Base-by-base conservation (phyloP, 306 rosid genomes). In the Cicer chorassanicum region DNA sequence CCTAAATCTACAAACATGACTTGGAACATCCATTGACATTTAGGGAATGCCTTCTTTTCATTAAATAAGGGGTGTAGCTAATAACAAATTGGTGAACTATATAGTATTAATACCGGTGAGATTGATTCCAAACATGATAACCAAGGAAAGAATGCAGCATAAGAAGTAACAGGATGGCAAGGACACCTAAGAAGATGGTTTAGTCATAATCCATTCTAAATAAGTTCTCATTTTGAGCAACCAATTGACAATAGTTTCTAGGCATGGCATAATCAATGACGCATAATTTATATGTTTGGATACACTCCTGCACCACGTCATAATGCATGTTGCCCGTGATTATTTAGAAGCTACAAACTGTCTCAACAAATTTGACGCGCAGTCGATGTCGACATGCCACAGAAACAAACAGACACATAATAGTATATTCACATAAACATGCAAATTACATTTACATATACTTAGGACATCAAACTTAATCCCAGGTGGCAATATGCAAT, bases 401-500 rank as follows among this genome's bases (percentile, higher is more conserved):
- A 48, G 12, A 13, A 48, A 13, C 53, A n/a, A 14, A n/a, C 4
- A 6, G 56, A 18, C 8, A 50, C 19, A n/a, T 7, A 16, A 45
- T 8, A 45, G 12, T 29, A 75, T 36, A 75, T 15, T 60, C n/a
- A 0, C 16, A 42, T 39, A 36, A 50, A 64, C 43, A 56, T 50
- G 54, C 49, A 51, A 24, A 72, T 14, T 50, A 14, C 59, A 74
- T 53, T 53, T 9, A 19, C 39, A 63, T 7, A 66, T 56, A 49
- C 9, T 78, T 44, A 68, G 68, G 65, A 54, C 70, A 68, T 36
- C 43, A 39, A 53, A 51, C 55, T 29, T 65, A 56, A 14, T 29
- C 36, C 15, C 61, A 14, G 21, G 14, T 49, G 40, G 50, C 53
- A 70, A 55, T 3, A 40, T 19, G 14, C 15, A 9, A 60, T 34